Evolutionary conservation across 2,329 filamentous ascomycete species (phyloP).

Genomic region (Rhexocercosporidium sp.): DNA sequence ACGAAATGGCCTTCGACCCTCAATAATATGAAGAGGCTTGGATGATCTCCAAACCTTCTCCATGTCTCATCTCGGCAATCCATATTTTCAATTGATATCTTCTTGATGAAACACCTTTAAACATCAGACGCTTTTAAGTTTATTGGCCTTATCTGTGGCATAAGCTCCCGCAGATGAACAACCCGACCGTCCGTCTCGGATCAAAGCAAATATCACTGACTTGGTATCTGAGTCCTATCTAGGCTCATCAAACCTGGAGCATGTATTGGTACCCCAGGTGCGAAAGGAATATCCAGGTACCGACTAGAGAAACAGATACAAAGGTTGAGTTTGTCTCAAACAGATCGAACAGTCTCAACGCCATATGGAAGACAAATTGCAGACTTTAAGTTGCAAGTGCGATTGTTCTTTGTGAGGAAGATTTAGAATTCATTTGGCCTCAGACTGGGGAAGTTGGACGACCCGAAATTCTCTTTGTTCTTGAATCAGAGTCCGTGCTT

Average conservation of each 20-base stretch:
- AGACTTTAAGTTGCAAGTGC: background rate
- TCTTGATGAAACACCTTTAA: constrained; percentile 1
- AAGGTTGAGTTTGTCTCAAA: constrained; percentile 10
- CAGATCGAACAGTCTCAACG: background rate
- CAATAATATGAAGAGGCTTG: too few relatives aligned
- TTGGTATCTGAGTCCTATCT: background rate
- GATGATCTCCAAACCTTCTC: background rate
- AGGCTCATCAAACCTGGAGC: background rate
- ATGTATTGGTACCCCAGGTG: background rate
- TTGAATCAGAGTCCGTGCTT: background rate
- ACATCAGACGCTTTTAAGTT: background rate
- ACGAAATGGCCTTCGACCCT: background rate
- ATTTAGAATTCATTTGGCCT: background rate
- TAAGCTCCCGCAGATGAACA: constrained; percentile 2
- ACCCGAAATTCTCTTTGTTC: background rate
- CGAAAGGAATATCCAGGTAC: background rate
- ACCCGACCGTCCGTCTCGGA: background rate
- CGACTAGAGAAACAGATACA: background rate
- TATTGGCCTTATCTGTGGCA: background rate
- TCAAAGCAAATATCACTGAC: background rate
- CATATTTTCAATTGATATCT: background rate
- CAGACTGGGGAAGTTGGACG: background rate
- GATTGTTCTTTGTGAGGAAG: constrained; percentile 1
- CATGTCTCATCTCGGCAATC: background rate
- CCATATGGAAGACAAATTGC: background rate